Evolutionary conservation across 352 stramenopile species (phyloP), one percentile per base, ranked within the genome.

Genomic region (Phytophthora tentaculata): DNA sequence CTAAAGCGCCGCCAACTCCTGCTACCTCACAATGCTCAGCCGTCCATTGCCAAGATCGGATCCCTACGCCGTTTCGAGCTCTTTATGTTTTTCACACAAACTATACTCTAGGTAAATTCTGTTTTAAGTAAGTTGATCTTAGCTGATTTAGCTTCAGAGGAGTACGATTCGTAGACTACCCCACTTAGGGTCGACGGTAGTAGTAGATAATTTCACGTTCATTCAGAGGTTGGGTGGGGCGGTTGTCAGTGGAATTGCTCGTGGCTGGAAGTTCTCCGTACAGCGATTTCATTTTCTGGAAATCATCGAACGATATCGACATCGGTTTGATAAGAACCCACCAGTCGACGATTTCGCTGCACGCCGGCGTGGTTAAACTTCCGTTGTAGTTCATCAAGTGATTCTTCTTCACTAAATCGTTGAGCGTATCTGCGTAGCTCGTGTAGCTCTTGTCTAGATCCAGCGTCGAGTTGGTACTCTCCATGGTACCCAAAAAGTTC

Each of bases 31-130:
- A n/a, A 56, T 44, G 56, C 57, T 41, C 41, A 67, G 58, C 57
- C 64, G 64, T 67, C 16, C 64, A 63, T 59, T 72, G 17, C 55
- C 48, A 70, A 55, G 63, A 70, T 70, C 63, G 62, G 54, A 70
- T 70, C 32, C 26, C 24, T 41, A 58, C 54, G 62, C 32, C 62
- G 44, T 50, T 69, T 69, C 61, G 35, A 9, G 35, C 5, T 45
- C 16, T 22, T 43, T 14, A 43, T 43, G 35, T 19, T 7, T 14
- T 3, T 14, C 10, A 39, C 32, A 43, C 35, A 10, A n/a, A 43
- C n/a, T n/a, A n/a, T n/a, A n/a, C n/a, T n/a, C n/a, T n/a, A n/a
- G n/a, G n/a, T n/a, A n/a, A n/a, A n/a, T n/a, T n/a, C n/a, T n/a
- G n/a, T n/a, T n/a, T n/a, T n/a, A n/a, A n/a, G n/a, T n/a, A n/a